Evolutionary conservation across 345 rosid species (phyloP).

Genomic region (Salix purpurea): DNA sequence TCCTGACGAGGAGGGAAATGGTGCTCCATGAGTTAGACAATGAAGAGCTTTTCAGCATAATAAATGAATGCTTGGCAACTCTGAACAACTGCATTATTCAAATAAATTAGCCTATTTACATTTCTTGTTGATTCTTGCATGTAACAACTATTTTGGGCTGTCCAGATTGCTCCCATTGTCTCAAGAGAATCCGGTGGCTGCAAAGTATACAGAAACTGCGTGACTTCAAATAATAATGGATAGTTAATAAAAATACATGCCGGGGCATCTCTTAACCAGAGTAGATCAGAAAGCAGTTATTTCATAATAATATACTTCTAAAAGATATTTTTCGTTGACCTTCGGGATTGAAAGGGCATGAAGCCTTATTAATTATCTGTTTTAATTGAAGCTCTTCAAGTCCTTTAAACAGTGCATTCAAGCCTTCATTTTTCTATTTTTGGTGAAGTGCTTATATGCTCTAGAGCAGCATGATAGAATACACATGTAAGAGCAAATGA

Average conservation of each 20-base stretch:
- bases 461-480: background rate
- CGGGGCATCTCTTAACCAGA: background rate
- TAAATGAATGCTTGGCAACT: background rate
- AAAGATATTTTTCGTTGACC: background rate
- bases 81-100: background rate
- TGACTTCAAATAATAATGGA: conserved; percentile 3
- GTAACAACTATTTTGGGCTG: conserved; percentile 85
- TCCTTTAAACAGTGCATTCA: background rate
- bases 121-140: conserved; percentile 84
- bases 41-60: background rate
- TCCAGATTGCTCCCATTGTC: conserved; percentile 79
- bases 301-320: background rate
- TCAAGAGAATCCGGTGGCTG: conserved; percentile 64
- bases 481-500: background rate
- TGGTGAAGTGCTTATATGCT: background rate
- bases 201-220: conserved; percentile 14
- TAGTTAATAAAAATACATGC: background rate
- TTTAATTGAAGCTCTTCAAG: background rate
- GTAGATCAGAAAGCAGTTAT: background rate
- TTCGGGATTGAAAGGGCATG: background rate
- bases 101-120: conserved; percentile 59
- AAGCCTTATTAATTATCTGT: background rate
- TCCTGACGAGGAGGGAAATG: conserved; percentile 38
- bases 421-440: background rate
- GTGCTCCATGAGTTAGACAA: background rate